Conservation (phyloP, 257 asterid species). For the Ligustrum vulgare region DNA sequence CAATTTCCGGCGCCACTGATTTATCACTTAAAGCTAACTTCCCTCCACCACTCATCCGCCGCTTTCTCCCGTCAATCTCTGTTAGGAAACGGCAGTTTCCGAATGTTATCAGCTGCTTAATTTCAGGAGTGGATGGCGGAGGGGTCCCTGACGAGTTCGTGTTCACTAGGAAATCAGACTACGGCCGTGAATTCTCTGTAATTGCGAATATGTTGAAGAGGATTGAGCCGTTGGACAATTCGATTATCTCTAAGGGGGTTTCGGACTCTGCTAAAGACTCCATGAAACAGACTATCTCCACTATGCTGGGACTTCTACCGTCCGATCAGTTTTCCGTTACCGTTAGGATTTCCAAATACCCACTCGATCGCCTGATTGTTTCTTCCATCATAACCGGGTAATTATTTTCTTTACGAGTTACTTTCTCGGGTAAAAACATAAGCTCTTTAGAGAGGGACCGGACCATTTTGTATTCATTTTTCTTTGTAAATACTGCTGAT, state of each 20-base stretch:
- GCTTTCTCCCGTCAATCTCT: constrained; percentile 10
- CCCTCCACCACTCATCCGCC: constrained; percentile 47
- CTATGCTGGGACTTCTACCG: constrained; percentile 97
- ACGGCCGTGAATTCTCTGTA: constrained; percentile 81
- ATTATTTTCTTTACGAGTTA: neutral
- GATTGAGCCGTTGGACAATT: constrained; percentile 86
- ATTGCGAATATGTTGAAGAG: constrained; percentile 85
- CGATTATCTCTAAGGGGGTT: constrained; percentile 78
- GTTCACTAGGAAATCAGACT: constrained; percentile 74
- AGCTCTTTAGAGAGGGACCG: neutral
- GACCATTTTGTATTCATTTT: neutral
- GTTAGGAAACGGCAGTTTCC: neutral
- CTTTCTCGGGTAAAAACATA: neutral
- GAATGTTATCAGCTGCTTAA: constrained; percentile 48
- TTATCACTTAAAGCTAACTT: constrained; percentile 40
- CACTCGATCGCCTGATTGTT: constrained; percentile 76
- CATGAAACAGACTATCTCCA: constrained; percentile 96
- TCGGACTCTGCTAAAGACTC: constrained; percentile 93
- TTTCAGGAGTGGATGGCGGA: constrained; percentile 94
- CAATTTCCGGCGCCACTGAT: constrained; percentile 56
- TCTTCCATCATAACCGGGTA: constrained; percentile 95
- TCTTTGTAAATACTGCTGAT: constrained; percentile 9
- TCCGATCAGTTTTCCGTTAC: constrained; percentile 85
- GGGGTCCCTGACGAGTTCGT: constrained; percentile 96
- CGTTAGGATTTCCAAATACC: constrained; percentile 65